Conservation (phyloP, 2,329 filamentous ascomycete species). For the Daldinia sp. region DNA sequence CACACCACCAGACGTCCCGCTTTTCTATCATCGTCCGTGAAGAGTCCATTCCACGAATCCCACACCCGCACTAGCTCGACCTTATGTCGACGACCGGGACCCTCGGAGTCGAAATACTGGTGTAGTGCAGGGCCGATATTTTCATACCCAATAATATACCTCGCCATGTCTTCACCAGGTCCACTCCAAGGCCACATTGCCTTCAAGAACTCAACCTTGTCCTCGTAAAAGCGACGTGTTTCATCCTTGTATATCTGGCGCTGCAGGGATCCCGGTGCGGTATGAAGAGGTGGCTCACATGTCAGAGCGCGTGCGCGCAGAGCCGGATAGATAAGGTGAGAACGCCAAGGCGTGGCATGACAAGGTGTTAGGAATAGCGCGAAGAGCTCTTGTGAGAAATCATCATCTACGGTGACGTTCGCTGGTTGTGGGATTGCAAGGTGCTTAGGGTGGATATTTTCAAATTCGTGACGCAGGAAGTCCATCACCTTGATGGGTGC, state of each 20-base stretch:
- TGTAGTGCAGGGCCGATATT: constrained; percentile 60
- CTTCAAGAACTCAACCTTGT: constrained; percentile 66
- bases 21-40: constrained; percentile 68
- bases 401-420: constrained; percentile 40
- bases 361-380: constrained; percentile 92
- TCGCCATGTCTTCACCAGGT: constrained; percentile 54
- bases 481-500: constrained; percentile 78
- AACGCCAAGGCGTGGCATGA: constrained; percentile 95
- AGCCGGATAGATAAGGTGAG: constrained; percentile 77
- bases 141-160: constrained; percentile 69
- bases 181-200: constrained; percentile 58
- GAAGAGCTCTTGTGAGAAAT: constrained; percentile 59
- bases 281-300: constrained; percentile 86
- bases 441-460: constrained; percentile 60
- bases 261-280: constrained; percentile 64
- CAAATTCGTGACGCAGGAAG: constrained; percentile 79
- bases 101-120: constrained; percentile 53
- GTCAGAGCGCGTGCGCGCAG: constrained; percentile 85
- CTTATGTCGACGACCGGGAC: constrained; percentile 52
- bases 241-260: constrained; percentile 82
- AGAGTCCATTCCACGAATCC: constrained; percentile 67
- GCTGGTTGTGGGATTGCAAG: constrained; percentile 45
- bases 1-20: constrained; percentile 67
- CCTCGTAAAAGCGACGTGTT: constrained; percentile 86
- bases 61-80: constrained; percentile 59